These are phyloP conservation scores for Metschnikowia proteae DNA, from an alignment of 805 yeast genomes.

Conservation along the genomic window DNA sequence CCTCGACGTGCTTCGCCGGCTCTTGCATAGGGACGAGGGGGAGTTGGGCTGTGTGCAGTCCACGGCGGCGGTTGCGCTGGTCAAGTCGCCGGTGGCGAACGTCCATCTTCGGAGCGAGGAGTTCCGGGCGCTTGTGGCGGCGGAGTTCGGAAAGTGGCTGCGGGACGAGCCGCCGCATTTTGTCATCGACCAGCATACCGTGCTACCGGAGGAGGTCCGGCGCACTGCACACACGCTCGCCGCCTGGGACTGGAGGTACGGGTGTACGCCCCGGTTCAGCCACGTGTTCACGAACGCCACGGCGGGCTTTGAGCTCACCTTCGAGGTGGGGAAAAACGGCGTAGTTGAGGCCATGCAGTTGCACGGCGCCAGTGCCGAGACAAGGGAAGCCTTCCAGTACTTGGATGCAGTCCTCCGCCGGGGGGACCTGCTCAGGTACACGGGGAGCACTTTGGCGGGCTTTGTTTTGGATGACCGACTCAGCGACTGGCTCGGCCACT, in stretches of 20 bases:
- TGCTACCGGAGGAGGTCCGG: constrained; percentile 37
- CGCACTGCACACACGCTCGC: constrained; percentile 40
- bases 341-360: constrained; percentile 22
- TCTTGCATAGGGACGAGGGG: constrained; percentile 48
- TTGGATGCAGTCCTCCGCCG: constrained; percentile 25
- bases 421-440: constrained; percentile 32
- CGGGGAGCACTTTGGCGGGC: constrained; percentile 44
- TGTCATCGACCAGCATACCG: constrained; percentile 23
- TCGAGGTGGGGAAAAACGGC: constrained; percentile 47
- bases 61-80: constrained; percentile 64
- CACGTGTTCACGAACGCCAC: constrained; percentile 41
- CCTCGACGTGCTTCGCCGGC: constrained; percentile 53
- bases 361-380: constrained; percentile 6
- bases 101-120: constrained; percentile 43
- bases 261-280: constrained; percentile 70
- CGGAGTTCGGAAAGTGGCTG: constrained; percentile 37
- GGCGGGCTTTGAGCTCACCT: constrained; percentile 29
- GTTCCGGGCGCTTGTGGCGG: constrained; percentile 44
- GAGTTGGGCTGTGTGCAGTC: constrained; percentile 41
- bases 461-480: constrained; percentile 40
- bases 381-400: constrained; percentile 28
- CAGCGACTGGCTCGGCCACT: constrained; percentile 44
- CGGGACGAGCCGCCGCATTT: constrained; percentile 15
- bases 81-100: constrained; percentile 75
- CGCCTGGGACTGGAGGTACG: constrained; percentile 73